Evolutionary conservation across 371 early-diverging fungal species (phyloP).

Genomic region (Massospora cicadina): DNA sequence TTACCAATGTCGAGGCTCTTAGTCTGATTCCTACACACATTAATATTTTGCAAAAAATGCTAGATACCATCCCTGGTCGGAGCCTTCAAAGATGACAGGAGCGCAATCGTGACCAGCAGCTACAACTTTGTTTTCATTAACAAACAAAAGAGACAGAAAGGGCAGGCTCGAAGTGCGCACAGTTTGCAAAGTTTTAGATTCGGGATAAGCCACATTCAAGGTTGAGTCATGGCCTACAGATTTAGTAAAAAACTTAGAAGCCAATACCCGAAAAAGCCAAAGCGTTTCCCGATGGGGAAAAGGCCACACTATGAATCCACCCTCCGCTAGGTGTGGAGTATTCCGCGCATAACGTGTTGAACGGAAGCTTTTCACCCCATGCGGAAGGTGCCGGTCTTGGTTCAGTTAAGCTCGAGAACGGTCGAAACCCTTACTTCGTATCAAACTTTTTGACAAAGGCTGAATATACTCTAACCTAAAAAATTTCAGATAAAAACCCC

Average conservation of each 20-base stretch:
- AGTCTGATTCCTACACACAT: constrained; percentile 29
- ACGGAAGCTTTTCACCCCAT: constrained; percentile 91
- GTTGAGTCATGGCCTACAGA: constrained; percentile 64
- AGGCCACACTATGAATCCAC: constrained; percentile 87
- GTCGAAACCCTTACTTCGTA: constrained; percentile 35
- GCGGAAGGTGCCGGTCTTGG: constrained; percentile 42
- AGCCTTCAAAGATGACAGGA: constrained; percentile 54
- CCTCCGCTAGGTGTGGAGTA: constrained; percentile 61
- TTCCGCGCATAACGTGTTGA: constrained; percentile 84
- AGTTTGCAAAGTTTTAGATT: constrained; percentile 33
- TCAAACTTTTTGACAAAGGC: constrained; percentile 90
- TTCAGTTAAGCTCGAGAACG: constrained; percentile 2
- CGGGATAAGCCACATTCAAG: constrained; percentile 51
- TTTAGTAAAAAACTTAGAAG: neutral
- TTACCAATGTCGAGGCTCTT: constrained; percentile 57
- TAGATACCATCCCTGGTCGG: constrained; percentile 42
- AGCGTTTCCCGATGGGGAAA: constrained; percentile 77
- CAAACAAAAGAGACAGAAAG: constrained; percentile 56
- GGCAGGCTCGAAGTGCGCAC: constrained; percentile 54
- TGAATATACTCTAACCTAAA: constrained; percentile 77
- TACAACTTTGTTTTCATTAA: constrained; percentile 53
- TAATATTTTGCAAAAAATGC: constrained; percentile 2
- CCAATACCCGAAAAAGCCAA: constrained; percentile 59
- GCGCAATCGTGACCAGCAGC: constrained; percentile 89
- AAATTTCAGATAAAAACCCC: neutral